Conservation (phyloP, 768 basidiomycete species). For the Termitomyces titanicus region DNA sequence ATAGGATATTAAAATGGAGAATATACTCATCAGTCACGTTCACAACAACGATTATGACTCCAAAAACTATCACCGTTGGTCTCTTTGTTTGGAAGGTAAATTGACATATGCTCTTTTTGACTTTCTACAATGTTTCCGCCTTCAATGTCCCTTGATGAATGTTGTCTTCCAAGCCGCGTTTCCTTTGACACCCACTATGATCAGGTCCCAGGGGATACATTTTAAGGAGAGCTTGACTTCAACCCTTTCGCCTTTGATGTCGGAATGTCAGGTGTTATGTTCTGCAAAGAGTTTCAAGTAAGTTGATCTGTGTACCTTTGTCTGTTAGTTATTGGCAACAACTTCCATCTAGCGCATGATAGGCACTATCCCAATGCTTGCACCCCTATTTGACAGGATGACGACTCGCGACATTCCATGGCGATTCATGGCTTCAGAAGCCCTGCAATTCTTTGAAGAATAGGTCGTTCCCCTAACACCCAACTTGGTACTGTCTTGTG, state of each 20-base stretch:
- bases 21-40: constrained; percentile 18
- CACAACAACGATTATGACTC: not conserved
- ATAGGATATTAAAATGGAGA: constrained; percentile 15
- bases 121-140: constrained; percentile 18
- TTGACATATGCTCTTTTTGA: constrained; percentile 21
- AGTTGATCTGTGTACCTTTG: not conserved
- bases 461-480: not conserved
- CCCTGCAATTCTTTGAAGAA: constrained; percentile 22
- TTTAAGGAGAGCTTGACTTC: constrained; percentile 21
- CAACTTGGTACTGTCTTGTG: not conserved
- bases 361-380: constrained; percentile 9
- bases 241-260: constrained; percentile 25
- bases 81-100: constrained; percentile 8
- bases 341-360: constrained; percentile 13
- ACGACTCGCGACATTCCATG: constrained; percentile 16
- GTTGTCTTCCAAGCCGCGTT: constrained; percentile 7
- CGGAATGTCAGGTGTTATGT: constrained; percentile 12
- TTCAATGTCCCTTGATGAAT: constrained; percentile 4
- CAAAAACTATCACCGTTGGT: not conserved
- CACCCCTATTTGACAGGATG: constrained; percentile 17
- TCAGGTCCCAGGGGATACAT: constrained; percentile 10
- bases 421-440: constrained; percentile 23
- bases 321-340: too few species aligned
- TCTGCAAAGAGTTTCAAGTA: constrained; percentile 11
- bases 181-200: not conserved